Conservation (phyloP, 768 basidiomycete species). For the Phylloporus arenicola region DNA sequence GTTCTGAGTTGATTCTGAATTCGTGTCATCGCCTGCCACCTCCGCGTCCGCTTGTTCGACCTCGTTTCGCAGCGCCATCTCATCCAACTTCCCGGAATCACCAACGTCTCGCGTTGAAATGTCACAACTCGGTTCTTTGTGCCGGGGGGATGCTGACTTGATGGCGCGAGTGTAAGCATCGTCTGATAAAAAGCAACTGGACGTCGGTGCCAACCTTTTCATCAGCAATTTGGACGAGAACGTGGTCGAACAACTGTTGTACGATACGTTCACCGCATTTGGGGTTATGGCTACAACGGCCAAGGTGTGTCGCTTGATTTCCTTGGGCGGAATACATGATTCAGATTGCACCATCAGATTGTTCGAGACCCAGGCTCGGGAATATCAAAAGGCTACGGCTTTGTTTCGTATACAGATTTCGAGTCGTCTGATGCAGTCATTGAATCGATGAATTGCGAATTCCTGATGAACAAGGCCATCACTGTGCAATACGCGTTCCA, state of each 20-base stretch:
- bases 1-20: neutral
- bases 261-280: constrained; percentile 95
- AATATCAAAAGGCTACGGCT: constrained; percentile 93
- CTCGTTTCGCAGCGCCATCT: neutral
- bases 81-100: neutral
- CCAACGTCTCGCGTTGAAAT: neutral
- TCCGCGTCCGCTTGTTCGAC: neutral
- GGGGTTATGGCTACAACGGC: constrained; percentile 89
- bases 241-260: constrained; percentile 88
- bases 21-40: neutral
- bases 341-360: constrained; percentile 48
- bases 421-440: constrained; percentile 95
- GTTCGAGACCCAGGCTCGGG: constrained; percentile 83
- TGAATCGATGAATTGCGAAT: constrained; percentile 96
- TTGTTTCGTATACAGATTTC: constrained; percentile 96
- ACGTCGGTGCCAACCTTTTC: constrained; percentile 96
- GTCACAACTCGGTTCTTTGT: constrained; percentile 21
- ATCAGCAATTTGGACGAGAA: constrained; percentile 94
- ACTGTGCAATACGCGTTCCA: constrained; percentile 98
- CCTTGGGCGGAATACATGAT: neutral
- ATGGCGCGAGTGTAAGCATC: constrained; percentile 59
- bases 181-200: constrained; percentile 96
- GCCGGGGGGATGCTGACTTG: constrained; percentile 7
- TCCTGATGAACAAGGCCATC: constrained; percentile 97
- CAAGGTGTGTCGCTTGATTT: constrained; percentile 45